phyloP scores from a whole-genome alignment of 805 yeast genomes.

The Tetrapisispora namnaoensis region DNA sequence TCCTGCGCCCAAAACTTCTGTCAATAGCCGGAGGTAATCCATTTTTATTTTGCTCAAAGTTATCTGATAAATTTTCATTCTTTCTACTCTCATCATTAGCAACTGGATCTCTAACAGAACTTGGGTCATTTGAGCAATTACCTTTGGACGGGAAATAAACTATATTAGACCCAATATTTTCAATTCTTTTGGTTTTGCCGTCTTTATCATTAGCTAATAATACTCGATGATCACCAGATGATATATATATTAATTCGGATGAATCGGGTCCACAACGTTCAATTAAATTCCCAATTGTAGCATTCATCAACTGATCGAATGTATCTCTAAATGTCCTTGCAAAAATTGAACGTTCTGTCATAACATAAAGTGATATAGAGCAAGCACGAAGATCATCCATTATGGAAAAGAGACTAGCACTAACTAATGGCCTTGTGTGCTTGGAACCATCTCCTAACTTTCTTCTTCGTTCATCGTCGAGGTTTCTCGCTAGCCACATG shows the following conservation, averaged over 20 bases:
- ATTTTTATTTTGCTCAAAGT: conserved; percentile 21
- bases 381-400: conserved; percentile 58
- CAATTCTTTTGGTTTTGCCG: conserved; percentile 4
- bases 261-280: conserved; percentile 58
- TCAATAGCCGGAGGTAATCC: conserved; percentile 58
- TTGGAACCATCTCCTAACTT: conserved; percentile 47
- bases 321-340: conserved; percentile 56
- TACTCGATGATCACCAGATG: conserved; percentile 1
- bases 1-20: conserved; percentile 31
- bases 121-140: background rate
- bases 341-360: conserved; percentile 56
- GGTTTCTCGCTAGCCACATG: conserved; percentile 54
- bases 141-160: background rate
- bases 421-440: conserved; percentile 50
- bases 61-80: background rate
- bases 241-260: conserved; percentile 39
- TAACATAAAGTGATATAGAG: conserved; percentile 51
- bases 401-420: conserved; percentile 44
- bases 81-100: background rate
- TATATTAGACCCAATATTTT: background rate
- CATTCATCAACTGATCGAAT: conserved; percentile 55
- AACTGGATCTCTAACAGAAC: background rate
- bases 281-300: conserved; percentile 52
- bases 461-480: conserved; percentile 47
- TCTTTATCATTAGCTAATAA: conserved; percentile 3